These are phyloP conservation scores for Rutstroemia sp. DNA, from an alignment of 2,329 filamentous ascomycete genomes.

Conservation along the genomic window DNA sequence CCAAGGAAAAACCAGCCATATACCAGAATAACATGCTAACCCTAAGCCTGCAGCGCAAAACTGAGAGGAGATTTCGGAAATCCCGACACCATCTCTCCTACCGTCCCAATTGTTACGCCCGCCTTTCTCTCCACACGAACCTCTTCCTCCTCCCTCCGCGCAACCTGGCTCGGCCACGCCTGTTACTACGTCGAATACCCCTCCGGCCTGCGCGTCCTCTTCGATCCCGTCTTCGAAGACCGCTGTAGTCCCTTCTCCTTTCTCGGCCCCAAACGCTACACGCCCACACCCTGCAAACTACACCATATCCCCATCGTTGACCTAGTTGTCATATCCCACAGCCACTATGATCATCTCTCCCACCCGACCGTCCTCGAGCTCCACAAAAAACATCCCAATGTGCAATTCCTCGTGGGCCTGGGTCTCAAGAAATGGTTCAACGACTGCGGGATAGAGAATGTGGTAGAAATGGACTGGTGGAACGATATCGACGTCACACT, in stretches of 20 bases:
- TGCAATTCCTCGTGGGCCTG: constrained; percentile 81
- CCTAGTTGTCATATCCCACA: constrained; percentile 45
- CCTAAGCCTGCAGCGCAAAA: constrained; percentile 1
- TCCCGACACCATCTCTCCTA: constrained; percentile 56
- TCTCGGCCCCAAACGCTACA: constrained; percentile 70
- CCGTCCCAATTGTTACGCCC: constrained; percentile 52
- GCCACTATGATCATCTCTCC: constrained; percentile 89
- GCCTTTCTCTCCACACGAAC: constrained; percentile 48
- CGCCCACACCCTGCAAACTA: constrained; percentile 67
- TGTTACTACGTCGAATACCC: constrained; percentile 92
- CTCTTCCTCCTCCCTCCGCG: constrained; percentile 54
- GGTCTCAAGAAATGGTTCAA: constrained; percentile 80
- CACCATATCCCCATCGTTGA: constrained; percentile 72
- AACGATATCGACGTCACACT: constrained; percentile 70
- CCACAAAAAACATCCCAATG: constrained; percentile 62
- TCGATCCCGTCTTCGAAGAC: constrained; percentile 88
- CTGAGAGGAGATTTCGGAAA: constrained; percentile 20
- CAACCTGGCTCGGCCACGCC: constrained; percentile 93
- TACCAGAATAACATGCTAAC: neutral
- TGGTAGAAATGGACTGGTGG: constrained; percentile 96
- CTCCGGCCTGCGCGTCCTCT: constrained; percentile 76
- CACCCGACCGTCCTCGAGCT: constrained; percentile 68
- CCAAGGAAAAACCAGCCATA: too few species aligned
- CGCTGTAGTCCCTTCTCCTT: constrained; percentile 72
- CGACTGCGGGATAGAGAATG: constrained; percentile 59